Evolutionary conservation across 2,329 filamentous ascomycete genomes (phyloP).

Genomic region (Coniochaeta prunicola): DNA sequence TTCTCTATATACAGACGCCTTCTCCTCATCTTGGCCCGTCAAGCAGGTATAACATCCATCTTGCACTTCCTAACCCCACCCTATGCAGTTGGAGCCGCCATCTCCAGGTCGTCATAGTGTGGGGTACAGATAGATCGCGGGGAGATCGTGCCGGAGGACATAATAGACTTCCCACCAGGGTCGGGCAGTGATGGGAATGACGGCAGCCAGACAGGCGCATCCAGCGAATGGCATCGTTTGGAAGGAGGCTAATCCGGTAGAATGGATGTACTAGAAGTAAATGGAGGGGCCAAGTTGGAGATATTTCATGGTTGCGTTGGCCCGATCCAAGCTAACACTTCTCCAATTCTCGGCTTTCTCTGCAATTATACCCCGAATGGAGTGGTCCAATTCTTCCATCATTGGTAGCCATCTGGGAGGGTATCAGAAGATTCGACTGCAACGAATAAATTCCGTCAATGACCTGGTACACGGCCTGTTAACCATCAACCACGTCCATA

Average conservation of each 20-base stretch:
- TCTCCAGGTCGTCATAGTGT: neutral
- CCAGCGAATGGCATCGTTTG: neutral
- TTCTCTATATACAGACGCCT: neutral
- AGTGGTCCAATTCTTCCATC: neutral
- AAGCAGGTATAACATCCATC: neutral
- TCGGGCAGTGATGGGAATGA: neutral
- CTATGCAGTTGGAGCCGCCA: neutral
- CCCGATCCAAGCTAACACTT: neutral
- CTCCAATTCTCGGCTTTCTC: slow-evolving; percentile 1
- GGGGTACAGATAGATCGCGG: neutral
- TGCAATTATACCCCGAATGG: neutral
- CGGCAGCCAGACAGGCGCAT: neutral
- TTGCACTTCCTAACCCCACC: neutral
- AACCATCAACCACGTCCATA: neutral
- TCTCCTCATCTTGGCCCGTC: neutral
- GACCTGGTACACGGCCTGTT: too few species aligned
- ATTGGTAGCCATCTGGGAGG: too few species aligned
- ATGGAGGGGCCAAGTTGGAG: neutral
- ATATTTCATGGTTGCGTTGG: neutral
- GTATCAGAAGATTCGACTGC: neutral
- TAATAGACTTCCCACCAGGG: neutral
- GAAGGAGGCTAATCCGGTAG: slow-evolving; percentile 1
- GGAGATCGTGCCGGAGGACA: neutral
- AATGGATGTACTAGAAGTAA: neutral
- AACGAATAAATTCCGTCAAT: neutral